Percentiles rank a stretch among this genome's conserved stretches.
These are phyloP conservation scores for Trypanosoma platydactyli DNA, from an alignment of 208 protist species.

Conservation along the genomic window DNA sequence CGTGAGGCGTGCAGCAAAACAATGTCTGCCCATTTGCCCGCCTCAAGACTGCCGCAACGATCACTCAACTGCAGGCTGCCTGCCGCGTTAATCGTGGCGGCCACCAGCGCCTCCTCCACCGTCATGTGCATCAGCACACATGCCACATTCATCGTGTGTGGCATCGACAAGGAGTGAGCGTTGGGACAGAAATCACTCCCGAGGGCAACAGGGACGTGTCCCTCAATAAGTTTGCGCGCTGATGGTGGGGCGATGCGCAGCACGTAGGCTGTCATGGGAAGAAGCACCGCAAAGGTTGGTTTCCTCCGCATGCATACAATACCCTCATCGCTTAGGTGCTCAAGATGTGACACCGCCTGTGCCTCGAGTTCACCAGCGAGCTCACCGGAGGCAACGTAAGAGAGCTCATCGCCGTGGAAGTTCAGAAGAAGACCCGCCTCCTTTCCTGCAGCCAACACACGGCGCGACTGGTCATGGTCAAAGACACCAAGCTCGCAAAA, in stretches of 20 bases:
- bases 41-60: conserved; percentile 64
- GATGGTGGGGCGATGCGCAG: conserved; percentile 69
- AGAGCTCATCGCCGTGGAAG: conserved; percentile 86
- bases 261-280: conserved; percentile 86
- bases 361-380: conserved; percentile 63
- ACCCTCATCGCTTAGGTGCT: conserved; percentile 63
- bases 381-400: conserved; percentile 52
- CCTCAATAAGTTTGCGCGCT: conserved; percentile 68
- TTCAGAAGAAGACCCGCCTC: conserved; percentile 57
- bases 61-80: conserved; percentile 44
- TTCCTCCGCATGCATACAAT: conserved; percentile 62
- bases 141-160: conserved; percentile 87
- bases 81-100: conserved; percentile 82
- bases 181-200: conserved; percentile 90
- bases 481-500: conserved; percentile 82
- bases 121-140: conserved; percentile 84
- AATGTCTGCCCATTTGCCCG: conserved; percentile 76
- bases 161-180: conserved; percentile 83
- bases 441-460: conserved; percentile 69
- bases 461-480: conserved; percentile 39
- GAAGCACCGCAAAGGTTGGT: conserved; percentile 61
- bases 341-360: conserved; percentile 69
- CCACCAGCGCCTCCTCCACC: conserved; percentile 77
- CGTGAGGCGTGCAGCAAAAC: conserved; percentile 57
- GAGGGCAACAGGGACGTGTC: conserved; percentile 64